Conservation (phyloP, 768 basidiomycete genomes). For the Gymnopilus dilepis region DNA sequence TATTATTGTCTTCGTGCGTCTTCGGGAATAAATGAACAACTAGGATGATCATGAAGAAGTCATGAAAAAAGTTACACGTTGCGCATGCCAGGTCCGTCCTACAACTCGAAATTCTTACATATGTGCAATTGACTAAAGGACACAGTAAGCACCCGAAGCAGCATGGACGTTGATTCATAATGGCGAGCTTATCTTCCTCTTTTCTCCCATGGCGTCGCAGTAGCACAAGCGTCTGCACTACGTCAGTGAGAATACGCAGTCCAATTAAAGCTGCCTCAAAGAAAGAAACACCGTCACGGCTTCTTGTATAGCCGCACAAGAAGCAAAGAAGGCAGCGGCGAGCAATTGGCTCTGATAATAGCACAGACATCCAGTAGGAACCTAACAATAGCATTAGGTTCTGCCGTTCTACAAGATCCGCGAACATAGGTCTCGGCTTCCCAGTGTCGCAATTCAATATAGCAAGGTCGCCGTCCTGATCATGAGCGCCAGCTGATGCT, state of each 20-base stretch:
- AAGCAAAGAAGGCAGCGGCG: not conserved
- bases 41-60: no score
- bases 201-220: not conserved
- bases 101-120: not conserved
- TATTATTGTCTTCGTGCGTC: not conserved
- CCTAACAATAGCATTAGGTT: not conserved
- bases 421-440: not conserved
- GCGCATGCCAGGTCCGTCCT: no score
- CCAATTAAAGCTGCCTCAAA: not conserved
- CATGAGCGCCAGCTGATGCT: not conserved
- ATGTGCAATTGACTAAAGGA: not conserved
- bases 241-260: not conserved
- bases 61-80: no score
- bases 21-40: not conserved
- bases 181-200: not conserved
- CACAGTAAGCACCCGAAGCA: not conserved
- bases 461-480: not conserved
- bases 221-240: not conserved
- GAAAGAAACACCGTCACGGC: not conserved
- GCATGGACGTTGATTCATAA: not conserved
- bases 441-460: not conserved
- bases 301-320: not conserved
- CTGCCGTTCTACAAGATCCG: conserved; percentile 1
- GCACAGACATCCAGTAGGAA: not conserved
- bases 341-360: not conserved